Percentiles rank a stretch among this genome's conserved stretches.
These are phyloP conservation scores for Trypethelium eluteriae DNA, from an alignment of 495 filamentous ascomycete species.

Conservation along the genomic window DNA sequence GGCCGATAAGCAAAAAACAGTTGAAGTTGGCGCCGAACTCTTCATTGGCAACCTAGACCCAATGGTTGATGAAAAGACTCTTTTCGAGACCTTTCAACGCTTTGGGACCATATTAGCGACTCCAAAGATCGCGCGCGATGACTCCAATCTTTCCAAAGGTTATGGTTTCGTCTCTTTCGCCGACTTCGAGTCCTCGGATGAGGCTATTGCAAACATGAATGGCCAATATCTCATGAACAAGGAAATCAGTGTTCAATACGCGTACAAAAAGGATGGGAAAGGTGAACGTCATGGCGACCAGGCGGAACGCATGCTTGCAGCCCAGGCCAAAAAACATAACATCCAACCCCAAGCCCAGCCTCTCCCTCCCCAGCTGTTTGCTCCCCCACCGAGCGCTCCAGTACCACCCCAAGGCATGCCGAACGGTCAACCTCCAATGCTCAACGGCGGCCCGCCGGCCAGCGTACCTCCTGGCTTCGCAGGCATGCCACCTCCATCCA, in stretches of 20 bases:
- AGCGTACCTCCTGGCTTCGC: constrained; percentile 28
- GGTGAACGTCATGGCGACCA: constrained; percentile 93
- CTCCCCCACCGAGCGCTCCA: constrained; percentile 35
- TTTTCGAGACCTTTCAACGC: constrained; percentile 95
- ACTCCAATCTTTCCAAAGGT: constrained; percentile 83
- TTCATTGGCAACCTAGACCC: constrained; percentile 95
- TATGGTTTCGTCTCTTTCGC: constrained; percentile 95
- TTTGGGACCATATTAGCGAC: constrained; percentile 78
- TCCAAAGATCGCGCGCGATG: constrained; percentile 92
- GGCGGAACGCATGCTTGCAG: constrained; percentile 86
- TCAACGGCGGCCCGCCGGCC: constrained; percentile 36
- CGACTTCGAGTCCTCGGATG: constrained; percentile 90
- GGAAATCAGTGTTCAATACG: constrained; percentile 90
- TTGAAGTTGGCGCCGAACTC: constrained; percentile 93
- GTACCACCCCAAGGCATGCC: constrained; percentile 49
- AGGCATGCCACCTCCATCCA: not conserved
- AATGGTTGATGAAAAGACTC: constrained; percentile 89
- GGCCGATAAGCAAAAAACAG: constrained; percentile 92
- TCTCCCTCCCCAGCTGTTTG: constrained; percentile 42
- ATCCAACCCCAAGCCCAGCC: constrained; percentile 64
- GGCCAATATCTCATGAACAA: constrained; percentile 97
- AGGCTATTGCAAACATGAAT: constrained; percentile 87
- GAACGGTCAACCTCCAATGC: constrained; percentile 39
- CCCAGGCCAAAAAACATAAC: constrained; percentile 89
- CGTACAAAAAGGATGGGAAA: constrained; percentile 98